Evolutionary conservation across 2,329 filamentous ascomycete genomes (phyloP).

Genomic region (Cadophora sp.): DNA sequence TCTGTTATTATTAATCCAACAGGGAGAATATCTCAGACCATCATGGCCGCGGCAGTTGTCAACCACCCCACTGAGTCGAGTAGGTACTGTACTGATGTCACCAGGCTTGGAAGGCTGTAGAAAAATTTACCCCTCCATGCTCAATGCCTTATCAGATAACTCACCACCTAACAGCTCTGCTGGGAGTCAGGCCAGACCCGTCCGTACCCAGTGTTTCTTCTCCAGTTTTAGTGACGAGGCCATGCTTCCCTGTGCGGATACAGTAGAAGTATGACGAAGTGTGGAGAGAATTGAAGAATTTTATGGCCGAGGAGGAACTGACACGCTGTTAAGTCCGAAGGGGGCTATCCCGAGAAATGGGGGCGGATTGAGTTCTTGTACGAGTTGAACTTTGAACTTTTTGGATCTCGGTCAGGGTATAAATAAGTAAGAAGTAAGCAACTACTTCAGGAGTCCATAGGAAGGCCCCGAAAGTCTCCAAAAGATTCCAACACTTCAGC

Average conservation of each 20-base stretch:
- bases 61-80: conserved; percentile 4
- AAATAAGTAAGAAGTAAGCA: no score
- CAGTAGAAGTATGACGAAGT: conserved; percentile 14
- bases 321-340: background rate
- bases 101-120: background rate
- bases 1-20: background rate
- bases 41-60: background rate
- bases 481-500: background rate
- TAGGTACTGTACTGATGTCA: background rate
- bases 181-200: background rate
- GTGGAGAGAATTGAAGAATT: background rate
- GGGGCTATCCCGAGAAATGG: background rate
- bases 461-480: background rate
- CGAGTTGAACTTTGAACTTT: background rate
- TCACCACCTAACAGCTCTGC: background rate
- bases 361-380: background rate
- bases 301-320: background rate
- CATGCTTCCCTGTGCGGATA: background rate
- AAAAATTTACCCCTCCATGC: conserved; percentile 1
- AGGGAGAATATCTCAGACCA: background rate
- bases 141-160: background rate
- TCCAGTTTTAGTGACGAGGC: conserved; percentile 4
- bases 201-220: background rate
- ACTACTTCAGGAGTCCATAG: no score
- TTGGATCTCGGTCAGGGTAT: background rate